Base-by-base conservation (phyloP, 352 stramenopile species). In the Aphanomyces astaci region DNA sequence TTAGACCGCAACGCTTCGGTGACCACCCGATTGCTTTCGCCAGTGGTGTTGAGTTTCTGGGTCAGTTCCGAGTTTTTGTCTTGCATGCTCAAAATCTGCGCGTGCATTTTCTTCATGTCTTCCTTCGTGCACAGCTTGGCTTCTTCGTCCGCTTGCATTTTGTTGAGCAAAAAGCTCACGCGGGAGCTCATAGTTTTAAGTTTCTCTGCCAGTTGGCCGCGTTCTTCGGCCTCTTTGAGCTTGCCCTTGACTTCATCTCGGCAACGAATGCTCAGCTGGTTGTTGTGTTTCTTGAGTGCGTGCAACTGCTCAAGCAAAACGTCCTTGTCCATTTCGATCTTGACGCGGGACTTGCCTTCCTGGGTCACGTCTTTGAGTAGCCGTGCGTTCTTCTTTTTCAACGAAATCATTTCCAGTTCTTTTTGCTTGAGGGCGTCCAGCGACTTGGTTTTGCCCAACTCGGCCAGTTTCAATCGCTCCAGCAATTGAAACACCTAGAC, bases 81-180 rank as follows among this genome's bases (percentile, higher is more conserved):
- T 55, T 92, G 86, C 30, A 96, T 67, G 28, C 77, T 95, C 27
- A 89, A 81, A 48, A 97, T 81, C 70, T 98, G 92, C 13, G 85
- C 88, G 49, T 97, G 79, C 55, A 98, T 89, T 66, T 98, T 98
- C 76, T 98, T 98, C 28, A 87, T 83, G 43, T 98, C 94, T 72
- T 98, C 95, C 46, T 93, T 93, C 36, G 82, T 87, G 57, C 95
- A 89, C 48, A 97, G 89, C 63, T 94, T 97, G 48, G 87, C 88
- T 67, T 98, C 95, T 75, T 98, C 94, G 67, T 98, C 94, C 10
- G 87, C 90, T 70, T 98, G 93, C 81, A 98, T 96, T 72, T 97
- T 98, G 78, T 98, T 98, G 52, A 98, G 86, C 39, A 98, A 65
- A 72, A 98, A 98, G 19, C 87, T 87, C 2, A 98, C 77, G 3